Evolutionary conservation across 441 rosid genomes (phyloP).

Genomic region (Syzygium syzygioides): DNA sequence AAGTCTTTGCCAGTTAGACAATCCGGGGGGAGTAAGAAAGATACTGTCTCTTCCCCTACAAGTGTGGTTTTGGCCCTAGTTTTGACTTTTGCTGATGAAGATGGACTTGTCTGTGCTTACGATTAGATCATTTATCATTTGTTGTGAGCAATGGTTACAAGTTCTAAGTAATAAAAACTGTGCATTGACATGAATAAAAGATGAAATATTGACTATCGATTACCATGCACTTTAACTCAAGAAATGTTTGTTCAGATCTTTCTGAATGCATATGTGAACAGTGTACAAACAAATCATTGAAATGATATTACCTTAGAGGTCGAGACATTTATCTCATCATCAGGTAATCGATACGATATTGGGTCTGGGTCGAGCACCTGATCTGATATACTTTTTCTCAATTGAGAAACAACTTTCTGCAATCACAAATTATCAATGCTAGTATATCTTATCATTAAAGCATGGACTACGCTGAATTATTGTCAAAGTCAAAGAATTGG

Average conservation of each 20-base stretch:
- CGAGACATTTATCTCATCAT: not conserved
- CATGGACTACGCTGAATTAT: not conserved
- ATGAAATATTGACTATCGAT: not conserved
- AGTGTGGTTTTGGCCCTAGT: not conserved
- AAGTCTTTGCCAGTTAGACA: not conserved
- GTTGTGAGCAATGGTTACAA: not conserved
- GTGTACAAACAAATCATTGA: not conserved
- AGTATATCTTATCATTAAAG: not conserved
- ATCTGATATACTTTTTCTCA: not conserved
- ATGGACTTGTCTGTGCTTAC: not conserved
- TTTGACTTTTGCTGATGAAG: not conserved
- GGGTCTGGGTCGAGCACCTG: not conserved
- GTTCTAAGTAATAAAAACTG: not conserved
- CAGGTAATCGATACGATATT: not conserved
- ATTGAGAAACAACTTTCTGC: not conserved
- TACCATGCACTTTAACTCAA: not conserved
- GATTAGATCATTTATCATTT: not conserved
- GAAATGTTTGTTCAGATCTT: not conserved
- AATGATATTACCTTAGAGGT: not conserved
- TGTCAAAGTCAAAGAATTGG: not conserved
- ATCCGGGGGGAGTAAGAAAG: not conserved
- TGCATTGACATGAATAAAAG: not conserved
- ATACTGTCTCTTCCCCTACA: not conserved
- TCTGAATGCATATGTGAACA: not conserved
- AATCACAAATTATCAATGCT: not conserved